Evolutionary conservation across 805 yeast genomes (phyloP), one percentile per base, ranked within the genome.

Genomic region (Millerozyma acaciae): DNA sequence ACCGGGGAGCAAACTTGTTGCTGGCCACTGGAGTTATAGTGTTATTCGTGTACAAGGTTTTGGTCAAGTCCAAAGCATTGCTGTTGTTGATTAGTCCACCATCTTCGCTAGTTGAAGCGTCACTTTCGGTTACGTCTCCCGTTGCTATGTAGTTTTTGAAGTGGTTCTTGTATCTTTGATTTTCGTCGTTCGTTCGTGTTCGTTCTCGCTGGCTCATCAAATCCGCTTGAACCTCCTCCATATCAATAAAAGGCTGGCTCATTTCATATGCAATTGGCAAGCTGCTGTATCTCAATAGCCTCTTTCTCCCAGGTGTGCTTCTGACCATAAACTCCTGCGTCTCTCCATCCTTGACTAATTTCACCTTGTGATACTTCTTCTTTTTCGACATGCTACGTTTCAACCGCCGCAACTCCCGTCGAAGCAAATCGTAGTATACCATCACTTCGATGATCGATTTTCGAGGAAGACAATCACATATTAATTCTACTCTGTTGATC

Each of bases 201-300:
- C 34, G 35, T 24, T 59, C 66, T 17, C 43, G 45, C 9, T 34
- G 35, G 6, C 45, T 37, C 8, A 63, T 39, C 26, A 41, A 24
- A 8, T 42, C 41, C 30, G 64, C 52, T 30, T 67, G 66, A 2
- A 43, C 42, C 20, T 73, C 72, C 42, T 78, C 84, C 40, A 70
- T 47, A 5, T 52, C 47, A 1, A 71, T 45, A 35, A 61, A 69
- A 13, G 49, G 50, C 6, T 61, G 62, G 38, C 72, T 68, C 60
- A 78, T 61, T 43, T 78, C 84, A 38, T 60, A 53, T 1, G 79
- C 73, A 3, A 62, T 60, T 1, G 84, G 83, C 7, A 78, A 52
- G 8, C 73, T 71, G 18, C 56, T 52, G 45, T 73, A 70, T 9
- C 53, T 44, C 3, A 64, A 35, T 19, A 70, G 44, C 13, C 44